These are phyloP conservation scores for Russula sp. DNA, from an alignment of 768 basidiomycete species.

Conservation along the genomic window DNA sequence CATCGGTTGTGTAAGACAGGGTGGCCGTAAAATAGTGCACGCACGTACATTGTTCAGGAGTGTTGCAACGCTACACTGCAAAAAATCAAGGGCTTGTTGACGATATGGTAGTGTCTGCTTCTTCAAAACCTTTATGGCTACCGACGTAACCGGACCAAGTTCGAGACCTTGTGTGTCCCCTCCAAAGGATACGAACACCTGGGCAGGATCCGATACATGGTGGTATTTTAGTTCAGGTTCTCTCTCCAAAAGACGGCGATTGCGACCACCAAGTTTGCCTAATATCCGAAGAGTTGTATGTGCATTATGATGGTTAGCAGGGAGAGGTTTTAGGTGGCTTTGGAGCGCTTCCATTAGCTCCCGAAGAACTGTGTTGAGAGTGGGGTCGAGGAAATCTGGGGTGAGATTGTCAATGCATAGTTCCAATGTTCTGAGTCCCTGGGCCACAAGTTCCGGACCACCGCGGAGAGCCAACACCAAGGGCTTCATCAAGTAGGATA, in stretches of 20 bases:
- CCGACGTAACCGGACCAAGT: slow-evolving; percentile 53
- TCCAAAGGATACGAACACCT: slow-evolving; percentile 66
- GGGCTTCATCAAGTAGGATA: slow-evolving; percentile 94
- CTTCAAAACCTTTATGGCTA: slow-evolving; percentile 59
- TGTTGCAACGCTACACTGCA: slow-evolving; percentile 66
- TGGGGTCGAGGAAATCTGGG: slow-evolving; percentile 96
- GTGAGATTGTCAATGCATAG: slow-evolving; percentile 99
- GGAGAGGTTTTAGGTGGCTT: slow-evolving; percentile 83
- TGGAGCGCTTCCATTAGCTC: slow-evolving; percentile 95
- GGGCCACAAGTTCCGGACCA: slow-evolving; percentile 82
- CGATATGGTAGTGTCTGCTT: slow-evolving; percentile 48
- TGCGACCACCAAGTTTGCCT: slow-evolving; percentile 93
- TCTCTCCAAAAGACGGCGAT: slow-evolving; percentile 77
- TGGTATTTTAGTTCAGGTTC: slow-evolving; percentile 72
- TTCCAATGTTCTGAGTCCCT: slow-evolving; percentile 93
- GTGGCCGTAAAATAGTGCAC: not conserved
- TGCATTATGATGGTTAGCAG: slow-evolving; percentile 82
- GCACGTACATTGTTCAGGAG: slow-evolving; percentile 66
- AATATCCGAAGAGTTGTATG: slow-evolving; percentile 95
- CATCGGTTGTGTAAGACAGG: not conserved
- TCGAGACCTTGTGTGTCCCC: slow-evolving; percentile 60
- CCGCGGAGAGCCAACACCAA: slow-evolving; percentile 87
- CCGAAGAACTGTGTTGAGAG: slow-evolving; percentile 83
- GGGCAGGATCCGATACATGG: slow-evolving; percentile 63
- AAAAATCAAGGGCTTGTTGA: slow-evolving; percentile 53